phyloP scores from a whole-genome alignment of 805 yeast genomes.

The Pichia exigua region DNA sequence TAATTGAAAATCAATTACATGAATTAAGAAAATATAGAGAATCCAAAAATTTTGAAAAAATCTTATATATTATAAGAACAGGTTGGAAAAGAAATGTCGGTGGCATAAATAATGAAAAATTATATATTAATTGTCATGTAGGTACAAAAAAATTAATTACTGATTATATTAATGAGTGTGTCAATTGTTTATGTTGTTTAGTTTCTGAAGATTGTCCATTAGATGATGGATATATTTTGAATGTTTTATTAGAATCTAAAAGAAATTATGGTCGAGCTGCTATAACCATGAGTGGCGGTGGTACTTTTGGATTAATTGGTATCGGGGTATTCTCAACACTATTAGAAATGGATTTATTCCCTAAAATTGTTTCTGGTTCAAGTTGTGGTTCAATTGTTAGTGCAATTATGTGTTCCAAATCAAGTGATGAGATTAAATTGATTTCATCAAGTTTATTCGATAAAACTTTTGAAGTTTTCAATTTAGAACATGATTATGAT shows the following conservation, averaged over 20 bases:
- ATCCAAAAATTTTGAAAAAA: slow-evolving; percentile 46
- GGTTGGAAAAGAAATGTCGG: slow-evolving; percentile 82
- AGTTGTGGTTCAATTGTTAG: slow-evolving; percentile 97
- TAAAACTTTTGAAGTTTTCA: slow-evolving; percentile 45
- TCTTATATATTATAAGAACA: slow-evolving; percentile 73
- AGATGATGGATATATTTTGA: slow-evolving; percentile 64
- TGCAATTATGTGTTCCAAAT: slow-evolving; percentile 73
- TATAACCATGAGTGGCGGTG: slow-evolving; percentile 90
- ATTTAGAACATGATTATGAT: slow-evolving; percentile 42
- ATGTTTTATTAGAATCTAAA: slow-evolving; percentile 78
- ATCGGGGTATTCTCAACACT: slow-evolving; percentile 85
- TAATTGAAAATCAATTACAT: slow-evolving; percentile 43
- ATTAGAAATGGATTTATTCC: slow-evolving; percentile 65
- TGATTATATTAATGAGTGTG: slow-evolving; percentile 75
- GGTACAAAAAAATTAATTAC: slow-evolving; percentile 85
- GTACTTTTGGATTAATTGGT: slow-evolving; percentile 87
- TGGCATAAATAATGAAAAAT: slow-evolving; percentile 71
- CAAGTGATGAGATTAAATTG: slow-evolving; percentile 57
- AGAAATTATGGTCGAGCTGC: slow-evolving; percentile 94
- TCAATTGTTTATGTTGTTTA: slow-evolving; percentile 34
- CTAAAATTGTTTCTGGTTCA: slow-evolving; percentile 85
- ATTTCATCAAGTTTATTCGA: slow-evolving; percentile 57
- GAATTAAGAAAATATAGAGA: slow-evolving; percentile 56
- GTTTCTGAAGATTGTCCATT: slow-evolving; percentile 34
- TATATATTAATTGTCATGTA: slow-evolving; percentile 70